Conservation (phyloP, 495 filamentous ascomycete genomes). For the Penicillium egyptiacum region DNA sequence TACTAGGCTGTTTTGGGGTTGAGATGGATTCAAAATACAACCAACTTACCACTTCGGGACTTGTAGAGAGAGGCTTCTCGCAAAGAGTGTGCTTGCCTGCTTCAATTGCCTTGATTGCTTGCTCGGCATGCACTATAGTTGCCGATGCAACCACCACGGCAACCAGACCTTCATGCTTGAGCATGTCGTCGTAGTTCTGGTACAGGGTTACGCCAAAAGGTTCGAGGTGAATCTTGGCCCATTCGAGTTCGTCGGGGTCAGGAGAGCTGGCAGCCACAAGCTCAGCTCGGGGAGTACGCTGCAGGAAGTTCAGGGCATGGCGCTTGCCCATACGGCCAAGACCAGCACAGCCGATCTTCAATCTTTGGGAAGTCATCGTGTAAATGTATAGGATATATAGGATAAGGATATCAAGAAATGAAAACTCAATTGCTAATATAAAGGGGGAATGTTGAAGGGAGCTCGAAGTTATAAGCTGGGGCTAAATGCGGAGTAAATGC, state of each 20-base stretch:
- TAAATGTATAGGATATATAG: background rate
- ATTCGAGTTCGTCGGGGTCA: slow-evolving; percentile 50
- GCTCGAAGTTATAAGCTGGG: too few relatives aligned
- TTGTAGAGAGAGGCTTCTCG: slow-evolving; percentile 56
- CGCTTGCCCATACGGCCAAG: slow-evolving; percentile 61
- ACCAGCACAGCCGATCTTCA: slow-evolving; percentile 53
- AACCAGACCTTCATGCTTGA: slow-evolving; percentile 53
- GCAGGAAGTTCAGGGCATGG: slow-evolving; percentile 54
- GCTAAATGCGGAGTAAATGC: slow-evolving; percentile 9
- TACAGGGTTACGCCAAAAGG: slow-evolving; percentile 50
- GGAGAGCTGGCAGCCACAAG: slow-evolving; percentile 54
- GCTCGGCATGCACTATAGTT: slow-evolving; percentile 56
- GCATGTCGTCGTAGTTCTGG: slow-evolving; percentile 57
- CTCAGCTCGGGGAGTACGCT: slow-evolving; percentile 52
- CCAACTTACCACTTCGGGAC: slow-evolving; percentile 50
- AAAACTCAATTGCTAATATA: slow-evolving; percentile 1
- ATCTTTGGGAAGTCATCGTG: slow-evolving; percentile 46
- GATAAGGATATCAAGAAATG: background rate
- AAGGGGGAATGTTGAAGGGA: background rate
- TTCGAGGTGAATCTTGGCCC: slow-evolving; percentile 49
- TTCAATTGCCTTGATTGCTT: slow-evolving; percentile 56
- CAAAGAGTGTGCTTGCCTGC: slow-evolving; percentile 55
- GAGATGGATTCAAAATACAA: background rate
- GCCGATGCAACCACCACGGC: slow-evolving; percentile 54
- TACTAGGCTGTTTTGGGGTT: background rate